Evolutionary conservation across 768 basidiomycete genomes (phyloP).

Genomic region (Lactarius quietus): DNA sequence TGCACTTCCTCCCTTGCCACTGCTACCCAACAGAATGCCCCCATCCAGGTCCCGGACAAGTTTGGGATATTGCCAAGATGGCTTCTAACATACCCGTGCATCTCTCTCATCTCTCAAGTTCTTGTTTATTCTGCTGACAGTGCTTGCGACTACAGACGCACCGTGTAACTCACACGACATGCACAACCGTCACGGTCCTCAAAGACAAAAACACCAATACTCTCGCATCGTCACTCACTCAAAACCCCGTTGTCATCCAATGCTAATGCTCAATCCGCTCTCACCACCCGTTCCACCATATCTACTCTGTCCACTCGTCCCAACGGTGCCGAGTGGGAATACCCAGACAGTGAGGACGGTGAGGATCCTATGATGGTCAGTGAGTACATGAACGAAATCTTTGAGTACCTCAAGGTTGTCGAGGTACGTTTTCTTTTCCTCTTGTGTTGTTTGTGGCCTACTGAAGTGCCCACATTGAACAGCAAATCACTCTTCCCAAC

Average conservation of each 20-base stretch:
- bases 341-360: constrained; percentile 85
- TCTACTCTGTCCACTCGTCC: constrained; percentile 55
- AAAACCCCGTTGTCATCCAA: constrained; percentile 46
- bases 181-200: constrained; percentile 49
- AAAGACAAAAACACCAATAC: constrained; percentile 70
- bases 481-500: constrained; percentile 79
- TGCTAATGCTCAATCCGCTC: constrained; percentile 36
- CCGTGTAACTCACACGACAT: constrained; percentile 56
- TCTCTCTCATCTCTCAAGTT: constrained; percentile 7
- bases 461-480: background rate
- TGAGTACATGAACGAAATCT: constrained; percentile 93
- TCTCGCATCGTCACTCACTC: constrained; percentile 58
- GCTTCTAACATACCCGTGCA: constrained; percentile 47
- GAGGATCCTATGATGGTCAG: constrained; percentile 97
- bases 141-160: constrained; percentile 49
- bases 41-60: constrained; percentile 40
- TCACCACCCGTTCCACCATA: constrained; percentile 40
- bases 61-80: constrained; percentile 32
- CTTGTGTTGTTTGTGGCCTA: constrained; percentile 22
- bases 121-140: no score
- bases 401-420: constrained; percentile 80
- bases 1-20: constrained; percentile 1
- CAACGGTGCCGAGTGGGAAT: constrained; percentile 72
- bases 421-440: constrained; percentile 53
- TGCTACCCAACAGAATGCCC: constrained; percentile 5